Evolutionary conservation across 495 filamentous ascomycete species (phyloP).

Genomic region (Lophiostoma macrostomum): DNA sequence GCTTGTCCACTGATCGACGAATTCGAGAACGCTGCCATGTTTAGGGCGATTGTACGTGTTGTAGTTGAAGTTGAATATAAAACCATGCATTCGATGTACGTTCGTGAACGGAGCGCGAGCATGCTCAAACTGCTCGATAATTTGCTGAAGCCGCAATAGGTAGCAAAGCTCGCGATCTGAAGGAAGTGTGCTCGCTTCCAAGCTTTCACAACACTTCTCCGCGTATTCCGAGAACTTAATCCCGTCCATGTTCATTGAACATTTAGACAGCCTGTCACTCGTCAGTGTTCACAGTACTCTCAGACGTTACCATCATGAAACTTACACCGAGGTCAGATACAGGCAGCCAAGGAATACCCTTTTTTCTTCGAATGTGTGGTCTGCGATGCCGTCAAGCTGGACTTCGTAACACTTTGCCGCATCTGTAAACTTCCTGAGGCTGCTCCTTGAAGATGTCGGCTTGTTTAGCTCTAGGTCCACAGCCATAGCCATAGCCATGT

Average conservation of each 20-base stretch:
- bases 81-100: not conserved
- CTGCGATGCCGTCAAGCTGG: not conserved
- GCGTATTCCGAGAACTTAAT: conserved; percentile 15
- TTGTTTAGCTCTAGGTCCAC: conserved; percentile 19
- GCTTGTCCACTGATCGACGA: conserved; percentile 1
- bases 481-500: conserved; percentile 15
- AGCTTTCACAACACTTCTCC: conserved; percentile 2
- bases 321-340: conserved; percentile 19
- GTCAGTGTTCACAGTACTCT: not conserved
- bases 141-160: conserved; percentile 5
- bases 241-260: conserved; percentile 11
- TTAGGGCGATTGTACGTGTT: not conserved
- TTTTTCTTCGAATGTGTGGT: conserved; percentile 17
- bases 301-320: not conserved
- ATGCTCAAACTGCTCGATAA: conserved; percentile 11
- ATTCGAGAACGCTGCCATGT: not conserved
- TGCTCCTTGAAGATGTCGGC: conserved; percentile 4
- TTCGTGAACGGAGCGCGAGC: conserved; percentile 1
- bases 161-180: conserved; percentile 5
- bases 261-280: conserved; percentile 10
- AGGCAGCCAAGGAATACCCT: conserved; percentile 15
- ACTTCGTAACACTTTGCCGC: conserved; percentile 1
- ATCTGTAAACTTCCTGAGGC: not conserved
- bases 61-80: not conserved
- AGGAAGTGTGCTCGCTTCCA: not conserved